Base-by-base conservation (phyloP, 805 yeast species). In the Candida silvatica region DNA sequence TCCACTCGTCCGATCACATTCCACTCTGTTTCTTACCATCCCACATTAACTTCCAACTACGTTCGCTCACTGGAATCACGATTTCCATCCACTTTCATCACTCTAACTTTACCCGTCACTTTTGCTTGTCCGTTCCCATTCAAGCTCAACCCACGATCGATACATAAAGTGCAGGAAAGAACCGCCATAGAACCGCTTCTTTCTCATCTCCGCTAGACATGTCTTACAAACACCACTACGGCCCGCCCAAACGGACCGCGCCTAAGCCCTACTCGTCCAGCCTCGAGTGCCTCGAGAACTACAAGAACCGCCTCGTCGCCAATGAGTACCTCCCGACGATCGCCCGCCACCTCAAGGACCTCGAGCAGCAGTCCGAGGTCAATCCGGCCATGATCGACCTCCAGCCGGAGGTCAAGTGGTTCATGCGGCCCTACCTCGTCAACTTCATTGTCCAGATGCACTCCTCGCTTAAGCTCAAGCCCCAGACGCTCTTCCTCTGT, bases 341-440 rank as follows among this genome's bases (percentile, higher is more conserved):
- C 30, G 54, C 57, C 6, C 43, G 46, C 25, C 66, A 67, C 43
- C 45, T 62, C 40, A 53, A 72, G 14, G 49, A 39, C 12, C 49
- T 69, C 22, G 78, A 72, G 44, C 38, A 58, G 4, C 44, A 47
- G 26, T 59, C 61, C 27, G 43, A 49, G 19, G 61, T 69, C 24
- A 69, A 69, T 42, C 69, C 75, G 2, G 50, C 55, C 11, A 58
- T 86, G 58, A 82, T 87, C 47, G 78, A 74, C 39, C 80, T 83
- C 44, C 98, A 90, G 59, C 97, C 97, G 8, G 94, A 87, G 51
- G 65, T 90, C 39, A 73, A 77, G 35, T 75, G 85, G 61, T 64
- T 67, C 27, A 74, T 83, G 61, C 71, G 98, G 47, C 74, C 74
- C 25, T 76, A 77, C 44, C 66, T 88, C 34, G 71, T 90, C 28